Conservation (phyloP, 805 yeast genomes). For the Candida fluviatilis region DNA sequence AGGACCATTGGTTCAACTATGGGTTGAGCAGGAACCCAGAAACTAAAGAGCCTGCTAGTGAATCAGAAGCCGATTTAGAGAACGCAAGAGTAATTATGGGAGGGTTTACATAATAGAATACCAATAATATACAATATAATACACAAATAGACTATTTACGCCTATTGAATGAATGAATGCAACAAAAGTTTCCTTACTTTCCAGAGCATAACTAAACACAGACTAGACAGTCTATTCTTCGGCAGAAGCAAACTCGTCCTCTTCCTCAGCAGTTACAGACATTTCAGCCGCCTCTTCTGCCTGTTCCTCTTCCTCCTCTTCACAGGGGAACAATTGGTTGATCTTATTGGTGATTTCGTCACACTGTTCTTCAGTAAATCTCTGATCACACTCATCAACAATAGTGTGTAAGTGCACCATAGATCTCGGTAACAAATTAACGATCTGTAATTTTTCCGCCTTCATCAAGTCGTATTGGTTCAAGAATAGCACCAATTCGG, state of each 20-base stretch:
- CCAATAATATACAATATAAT: constrained; percentile 1
- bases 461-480: constrained; percentile 61
- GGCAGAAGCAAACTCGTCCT: not conserved
- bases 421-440: constrained; percentile 75
- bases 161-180: too few species aligned
- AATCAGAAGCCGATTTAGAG: not conserved
- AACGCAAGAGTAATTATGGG: constrained; percentile 23
- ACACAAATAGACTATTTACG: constrained; percentile 1
- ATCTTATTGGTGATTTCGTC: constrained; percentile 56
- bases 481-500: constrained; percentile 41
- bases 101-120: constrained; percentile 14
- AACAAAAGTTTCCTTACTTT: too few species aligned
- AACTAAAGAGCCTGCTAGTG: not conserved
- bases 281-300: constrained; percentile 13
- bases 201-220: too few species aligned
- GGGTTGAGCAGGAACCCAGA: constrained; percentile 6
- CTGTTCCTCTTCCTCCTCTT: constrained; percentile 17
- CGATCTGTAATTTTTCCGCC: constrained; percentile 78
- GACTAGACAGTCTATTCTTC: too few species aligned
- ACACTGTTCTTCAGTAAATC: constrained; percentile 69
- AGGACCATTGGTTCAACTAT: constrained; percentile 29
- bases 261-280: constrained; percentile 3
- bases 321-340: constrained; percentile 48
- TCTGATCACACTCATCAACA: constrained; percentile 87
- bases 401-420: constrained; percentile 75